These are phyloP conservation scores for Pelagomonas calceolata DNA, from an alignment of 108 stramenopile species.

Conservation along the genomic window DNA sequence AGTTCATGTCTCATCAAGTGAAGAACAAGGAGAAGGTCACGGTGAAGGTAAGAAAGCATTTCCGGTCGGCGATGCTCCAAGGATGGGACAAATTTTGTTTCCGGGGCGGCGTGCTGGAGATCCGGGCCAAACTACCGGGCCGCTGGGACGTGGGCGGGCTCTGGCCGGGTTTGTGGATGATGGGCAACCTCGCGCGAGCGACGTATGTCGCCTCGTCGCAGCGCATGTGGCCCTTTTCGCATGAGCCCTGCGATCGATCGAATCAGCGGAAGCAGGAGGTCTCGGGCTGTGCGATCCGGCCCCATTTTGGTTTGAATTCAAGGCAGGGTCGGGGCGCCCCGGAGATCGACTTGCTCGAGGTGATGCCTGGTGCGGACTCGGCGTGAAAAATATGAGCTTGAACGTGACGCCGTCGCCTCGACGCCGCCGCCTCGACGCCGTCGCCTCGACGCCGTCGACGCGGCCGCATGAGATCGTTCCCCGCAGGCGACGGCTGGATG, in stretches of 20 bases:
- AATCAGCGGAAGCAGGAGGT: slow-evolving; percentile 70
- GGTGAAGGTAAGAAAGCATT: slow-evolving; percentile 51
- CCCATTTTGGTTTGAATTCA: slow-evolving; percentile 79
- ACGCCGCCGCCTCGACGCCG: too few species aligned
- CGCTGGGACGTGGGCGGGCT: slow-evolving; percentile 64
- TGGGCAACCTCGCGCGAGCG: slow-evolving; percentile 89
- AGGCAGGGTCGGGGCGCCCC: slow-evolving; percentile 81
- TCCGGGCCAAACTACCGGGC: slow-evolving; percentile 73
- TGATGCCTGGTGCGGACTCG: slow-evolving; percentile 70
- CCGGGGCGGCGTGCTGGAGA: slow-evolving; percentile 86
- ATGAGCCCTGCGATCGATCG: slow-evolving; percentile 36
- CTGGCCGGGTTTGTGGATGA: slow-evolving; percentile 96
- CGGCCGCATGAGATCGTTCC: too few species aligned
- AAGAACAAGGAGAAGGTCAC: slow-evolving; percentile 44
- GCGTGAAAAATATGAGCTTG: too few species aligned
- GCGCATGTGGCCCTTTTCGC: slow-evolving; percentile 65
- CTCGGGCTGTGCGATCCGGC: slow-evolving; percentile 70
- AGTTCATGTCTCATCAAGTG: slow-evolving; percentile 64
- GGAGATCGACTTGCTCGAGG: slow-evolving; percentile 88
- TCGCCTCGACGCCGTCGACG: too few species aligned
- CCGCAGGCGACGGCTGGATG: too few species aligned
- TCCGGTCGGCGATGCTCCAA: slow-evolving; percentile 83
- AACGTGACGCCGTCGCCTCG: slow-evolving; percentile 10
- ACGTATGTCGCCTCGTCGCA: slow-evolving; percentile 81
- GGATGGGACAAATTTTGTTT: slow-evolving; percentile 98